Evolutionary conservation across 208 protist genomes (phyloP), one percentile per base, ranked within the genome.

Genomic region (Polymyxa betae): DNA sequence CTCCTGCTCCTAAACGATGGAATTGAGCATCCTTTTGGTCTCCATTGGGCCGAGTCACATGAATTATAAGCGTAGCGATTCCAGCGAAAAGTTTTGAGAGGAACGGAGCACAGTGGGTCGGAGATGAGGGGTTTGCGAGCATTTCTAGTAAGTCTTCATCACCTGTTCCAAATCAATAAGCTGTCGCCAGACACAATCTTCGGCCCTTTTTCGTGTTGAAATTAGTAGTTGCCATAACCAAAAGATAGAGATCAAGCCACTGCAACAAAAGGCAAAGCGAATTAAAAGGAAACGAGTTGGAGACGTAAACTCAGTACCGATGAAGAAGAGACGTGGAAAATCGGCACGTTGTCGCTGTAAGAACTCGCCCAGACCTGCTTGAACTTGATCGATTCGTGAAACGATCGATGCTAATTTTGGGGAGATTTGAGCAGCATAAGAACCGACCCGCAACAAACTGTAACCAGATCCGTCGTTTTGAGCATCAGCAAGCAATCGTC

Each of bases 131-230:
- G 38, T 99, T 99, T 91, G 98, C 98, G 91, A 99, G 97, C 64
- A 99, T 99, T 93, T 99, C 98, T 0, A 99, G 95, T 89, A 99
- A 94, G 93, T 99, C 99, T 93, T 99, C 98, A 95, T 99, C 99
- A 45, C 98, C 49, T 60, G 49, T 29, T 29, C 5, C 5, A 60
- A 29, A 24, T 60, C 24, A 60, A 24, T 60, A 60, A 60, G 24
- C 12, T 29, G 24, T 60, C 12, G 24, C 24, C 49, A 60, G n/a
- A n/a, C n/a, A n/a, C n/a, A n/a, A n/a, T n/a, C n/a, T n/a, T n/a
- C n/a, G n/a, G n/a, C n/a, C n/a, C n/a, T n/a, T n/a, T n/a, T n/a
- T n/a, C n/a, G n/a, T n/a, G n/a, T n/a, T n/a, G n/a, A n/a, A n/a
- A n/a, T n/a, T n/a, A n/a, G n/a, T n/a, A n/a, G n/a, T n/a, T n/a